Percentiles rank a stretch among this genome's conserved stretches.
Evolutionary conservation across 768 basidiomycete genomes (phyloP).

Genomic region (Collybia sordida): DNA sequence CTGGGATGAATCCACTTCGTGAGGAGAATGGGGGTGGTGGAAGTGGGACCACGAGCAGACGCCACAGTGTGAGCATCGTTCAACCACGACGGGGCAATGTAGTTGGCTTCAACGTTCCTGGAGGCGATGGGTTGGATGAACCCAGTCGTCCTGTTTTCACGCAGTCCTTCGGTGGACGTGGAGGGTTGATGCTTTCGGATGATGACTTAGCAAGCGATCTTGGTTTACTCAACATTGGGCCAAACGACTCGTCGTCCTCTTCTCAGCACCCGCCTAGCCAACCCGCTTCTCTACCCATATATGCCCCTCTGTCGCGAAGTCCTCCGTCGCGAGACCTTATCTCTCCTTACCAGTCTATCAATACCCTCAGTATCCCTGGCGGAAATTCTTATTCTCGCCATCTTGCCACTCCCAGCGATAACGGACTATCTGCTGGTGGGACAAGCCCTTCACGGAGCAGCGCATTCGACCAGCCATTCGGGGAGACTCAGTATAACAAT

Average conservation of each 20-base stretch:
- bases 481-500: slow-evolving; percentile 36
- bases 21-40: slow-evolving; percentile 64
- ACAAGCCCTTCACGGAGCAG: slow-evolving; percentile 45
- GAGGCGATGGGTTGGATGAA: slow-evolving; percentile 37
- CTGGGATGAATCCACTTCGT: slow-evolving; percentile 55
- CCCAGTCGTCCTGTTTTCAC: slow-evolving; percentile 28
- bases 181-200: slow-evolving; percentile 70
- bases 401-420: slow-evolving; percentile 63
- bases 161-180: slow-evolving; percentile 38
- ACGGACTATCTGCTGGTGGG: slow-evolving; percentile 48
- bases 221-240: slow-evolving; percentile 57
- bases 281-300: slow-evolving; percentile 76
- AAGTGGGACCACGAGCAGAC: slow-evolving; percentile 79
- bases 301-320: slow-evolving; percentile 66
- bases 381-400: slow-evolving; percentile 44
- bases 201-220: slow-evolving; percentile 80
- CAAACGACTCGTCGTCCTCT: slow-evolving; percentile 42
- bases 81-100: slow-evolving; percentile 68
- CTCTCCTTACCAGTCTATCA: slow-evolving; percentile 58
- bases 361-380: slow-evolving; percentile 51
- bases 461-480: slow-evolving; percentile 46
- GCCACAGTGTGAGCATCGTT: slow-evolving; percentile 83
- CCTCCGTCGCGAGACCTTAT: slow-evolving; percentile 54
- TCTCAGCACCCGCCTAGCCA: slow-evolving; percentile 58
- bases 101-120: slow-evolving; percentile 68